A percentile compares a stretch with the other conserved stretches of the same genome.
These are phyloP conservation scores for Trametes punicea DNA, from an alignment of 768 basidiomycete species.

Conservation along the genomic window DNA sequence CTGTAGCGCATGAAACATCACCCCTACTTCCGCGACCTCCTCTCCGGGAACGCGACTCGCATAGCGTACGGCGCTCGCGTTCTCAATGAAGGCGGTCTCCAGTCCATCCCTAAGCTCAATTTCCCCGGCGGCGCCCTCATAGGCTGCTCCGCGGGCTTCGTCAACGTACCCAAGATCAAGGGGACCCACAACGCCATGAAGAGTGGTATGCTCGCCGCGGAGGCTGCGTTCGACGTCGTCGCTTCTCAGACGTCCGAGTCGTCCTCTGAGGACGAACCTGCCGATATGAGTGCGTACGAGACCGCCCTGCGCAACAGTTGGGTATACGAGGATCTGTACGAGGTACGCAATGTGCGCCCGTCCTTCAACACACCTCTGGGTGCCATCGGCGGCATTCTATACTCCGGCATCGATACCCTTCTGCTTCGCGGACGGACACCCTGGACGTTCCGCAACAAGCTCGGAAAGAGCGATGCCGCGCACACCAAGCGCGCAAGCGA, in stretches of 20 bases:
- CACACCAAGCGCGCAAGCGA: conserved; percentile 66
- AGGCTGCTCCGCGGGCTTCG: conserved; percentile 93
- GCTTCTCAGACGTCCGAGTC: conserved; percentile 28
- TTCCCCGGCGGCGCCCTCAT: conserved; percentile 96
- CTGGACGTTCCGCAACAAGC: conserved; percentile 83
- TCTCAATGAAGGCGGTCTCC: conserved; percentile 91
- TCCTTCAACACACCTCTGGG: conserved; percentile 82
- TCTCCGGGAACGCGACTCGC: conserved; percentile 68
- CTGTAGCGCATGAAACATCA: conserved; percentile 91
- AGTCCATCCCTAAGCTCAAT: conserved; percentile 79
- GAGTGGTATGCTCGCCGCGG: conserved; percentile 95
- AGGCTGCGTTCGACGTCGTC: conserved; percentile 73
- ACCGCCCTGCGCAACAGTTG: conserved; percentile 68
- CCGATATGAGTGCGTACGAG: conserved; percentile 76
- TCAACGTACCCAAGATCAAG: conserved; percentile 97
- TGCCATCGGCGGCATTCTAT: conserved; percentile 81
- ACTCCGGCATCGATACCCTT: conserved; percentile 86
- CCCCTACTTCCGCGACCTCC: conserved; percentile 80
- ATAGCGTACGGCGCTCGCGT: conserved; percentile 89
- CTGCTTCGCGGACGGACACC: conserved; percentile 82
- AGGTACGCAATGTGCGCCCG: conserved; percentile 89
- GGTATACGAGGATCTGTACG: conserved; percentile 81
- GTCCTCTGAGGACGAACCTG: conserved; percentile 24
- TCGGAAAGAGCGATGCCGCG: conserved; percentile 54
- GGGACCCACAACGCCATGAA: conserved; percentile 99